phyloP scores from a whole-genome alignment of 2,329 filamentous ascomycete genomes.

The Xenoacremonium recifei region DNA sequence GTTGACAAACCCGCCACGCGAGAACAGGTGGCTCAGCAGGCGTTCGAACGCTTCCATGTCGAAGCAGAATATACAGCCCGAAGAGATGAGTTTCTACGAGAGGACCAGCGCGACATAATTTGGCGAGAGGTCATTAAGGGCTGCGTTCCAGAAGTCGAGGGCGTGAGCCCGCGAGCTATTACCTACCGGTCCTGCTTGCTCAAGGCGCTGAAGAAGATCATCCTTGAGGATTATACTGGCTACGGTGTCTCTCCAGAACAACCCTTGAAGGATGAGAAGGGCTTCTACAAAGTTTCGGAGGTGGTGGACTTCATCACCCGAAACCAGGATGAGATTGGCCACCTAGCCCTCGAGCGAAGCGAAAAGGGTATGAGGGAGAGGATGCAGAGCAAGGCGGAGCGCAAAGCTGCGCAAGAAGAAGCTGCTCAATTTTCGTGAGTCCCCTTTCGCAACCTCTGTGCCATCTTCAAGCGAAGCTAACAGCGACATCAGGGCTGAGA shows the following conservation, averaged over 20 bases:
- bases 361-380: too few relatives aligned
- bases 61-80: slow-evolving; percentile 42
- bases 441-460: too few relatives aligned
- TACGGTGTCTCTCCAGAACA: slow-evolving; percentile 33
- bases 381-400: too few relatives aligned
- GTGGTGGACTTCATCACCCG: slow-evolving; percentile 41
- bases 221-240: slow-evolving; percentile 43
- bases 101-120: slow-evolving; percentile 41
- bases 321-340: slow-evolving; percentile 38
- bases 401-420: too few relatives aligned
- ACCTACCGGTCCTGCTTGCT: slow-evolving; percentile 34
- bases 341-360: slow-evolving; percentile 30
- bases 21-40: slow-evolving; percentile 49
- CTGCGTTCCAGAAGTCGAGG: slow-evolving; percentile 28
- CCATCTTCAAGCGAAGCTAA: too few relatives aligned
- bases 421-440: too few relatives aligned
- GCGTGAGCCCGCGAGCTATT: slow-evolving; percentile 19
- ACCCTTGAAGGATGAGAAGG: slow-evolving; percentile 33
- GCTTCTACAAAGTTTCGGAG: slow-evolving; percentile 42
- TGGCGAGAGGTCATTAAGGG: slow-evolving; percentile 45
- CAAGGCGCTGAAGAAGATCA: slow-evolving; percentile 47
- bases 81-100: slow-evolving; percentile 39
- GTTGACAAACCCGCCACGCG: slow-evolving; percentile 31
- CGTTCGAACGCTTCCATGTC: slow-evolving; percentile 50
- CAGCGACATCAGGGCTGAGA: too few relatives aligned